These are phyloP conservation scores for Nakazawaea pomicola DNA, from an alignment of 805 yeast species.

Conservation along the genomic window DNA sequence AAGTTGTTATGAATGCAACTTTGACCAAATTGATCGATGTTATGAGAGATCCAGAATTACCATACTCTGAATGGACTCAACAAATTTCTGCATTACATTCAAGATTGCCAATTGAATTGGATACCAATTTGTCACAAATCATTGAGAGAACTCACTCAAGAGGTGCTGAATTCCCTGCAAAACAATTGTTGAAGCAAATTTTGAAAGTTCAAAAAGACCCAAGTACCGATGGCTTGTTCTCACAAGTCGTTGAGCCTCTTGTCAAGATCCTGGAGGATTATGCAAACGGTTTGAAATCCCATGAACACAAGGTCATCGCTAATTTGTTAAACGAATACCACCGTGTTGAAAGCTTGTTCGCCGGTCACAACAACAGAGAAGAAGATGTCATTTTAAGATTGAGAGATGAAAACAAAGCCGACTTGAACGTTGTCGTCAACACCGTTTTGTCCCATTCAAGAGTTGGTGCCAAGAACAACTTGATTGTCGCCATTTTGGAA, in stretches of 20 bases:
- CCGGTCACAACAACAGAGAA: constrained; percentile 71
- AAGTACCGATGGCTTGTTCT: constrained; percentile 45
- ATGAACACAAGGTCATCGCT: constrained; percentile 76
- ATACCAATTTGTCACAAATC: constrained; percentile 56
- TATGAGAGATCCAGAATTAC: constrained; percentile 75
- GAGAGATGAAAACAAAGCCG: constrained; percentile 82
- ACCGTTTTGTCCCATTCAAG: constrained; percentile 86
- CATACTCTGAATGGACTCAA: constrained; percentile 87
- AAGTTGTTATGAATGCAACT: constrained; percentile 85
- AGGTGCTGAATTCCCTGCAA: constrained; percentile 89
- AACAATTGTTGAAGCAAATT: constrained; percentile 68
- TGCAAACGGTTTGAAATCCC: constrained; percentile 70
- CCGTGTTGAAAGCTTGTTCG: constrained; percentile 72
- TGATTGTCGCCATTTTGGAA: constrained; percentile 78
- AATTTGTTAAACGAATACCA: constrained; percentile 66
- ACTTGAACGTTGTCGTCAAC: constrained; percentile 65
- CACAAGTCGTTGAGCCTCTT: constrained; percentile 67
- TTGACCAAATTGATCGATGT: constrained; percentile 67
- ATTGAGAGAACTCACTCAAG: constrained; percentile 63
- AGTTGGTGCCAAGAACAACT: constrained; percentile 88
- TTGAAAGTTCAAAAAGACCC: constrained; percentile 54
- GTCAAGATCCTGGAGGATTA: constrained; percentile 65
- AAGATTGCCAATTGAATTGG: constrained; percentile 77
- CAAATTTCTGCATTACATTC: constrained; percentile 89
- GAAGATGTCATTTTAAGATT: constrained; percentile 84